Evolutionary conservation across 805 yeast genomes (phyloP).

Genomic region (Yarrowia keelungensis): DNA sequence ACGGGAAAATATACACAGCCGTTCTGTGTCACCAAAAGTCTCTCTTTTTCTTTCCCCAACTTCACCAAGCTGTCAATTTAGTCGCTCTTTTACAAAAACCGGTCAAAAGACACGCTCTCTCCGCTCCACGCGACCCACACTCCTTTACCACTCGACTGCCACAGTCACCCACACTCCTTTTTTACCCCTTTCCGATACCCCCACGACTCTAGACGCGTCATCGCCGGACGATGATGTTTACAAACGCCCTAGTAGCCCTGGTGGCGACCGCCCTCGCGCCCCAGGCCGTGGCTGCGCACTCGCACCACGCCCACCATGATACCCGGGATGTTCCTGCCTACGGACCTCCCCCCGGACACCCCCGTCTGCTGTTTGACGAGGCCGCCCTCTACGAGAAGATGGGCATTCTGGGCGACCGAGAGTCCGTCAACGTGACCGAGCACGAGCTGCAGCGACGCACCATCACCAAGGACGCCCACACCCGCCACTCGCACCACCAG

Average conservation of each 20-base stretch:
- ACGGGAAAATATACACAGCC: neutral
- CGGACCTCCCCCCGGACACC: constrained; percentile 12
- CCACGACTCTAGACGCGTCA: constrained; percentile 26
- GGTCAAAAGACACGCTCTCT: no score
- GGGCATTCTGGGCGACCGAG: constrained; percentile 33
- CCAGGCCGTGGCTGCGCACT: constrained; percentile 8
- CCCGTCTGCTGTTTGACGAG: constrained; percentile 31
- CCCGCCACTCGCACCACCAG: constrained; percentile 29
- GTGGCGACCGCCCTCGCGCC: constrained; percentile 27
- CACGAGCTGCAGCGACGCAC: neutral
- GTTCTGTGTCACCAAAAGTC: neutral
- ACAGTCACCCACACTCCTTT: constrained; percentile 12
- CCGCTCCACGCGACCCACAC: no score
- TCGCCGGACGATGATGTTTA: constrained; percentile 37
- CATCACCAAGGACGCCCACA: neutral
- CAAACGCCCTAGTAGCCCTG: constrained; percentile 20
- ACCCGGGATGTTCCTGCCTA: constrained; percentile 2
- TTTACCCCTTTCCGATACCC: neutral
- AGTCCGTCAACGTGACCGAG: constrained; percentile 21
- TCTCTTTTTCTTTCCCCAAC: neutral
- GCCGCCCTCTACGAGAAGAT: constrained; percentile 13
- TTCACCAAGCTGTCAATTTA: constrained; percentile 3
- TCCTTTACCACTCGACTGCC: no score
- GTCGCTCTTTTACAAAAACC: neutral
- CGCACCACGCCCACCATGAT: constrained; percentile 30